A percentile compares a stretch with the other conserved stretches of the same genome.
Conservation (phyloP, 1,284 basidiomycete species). For the Puccinia coronata region DNA sequence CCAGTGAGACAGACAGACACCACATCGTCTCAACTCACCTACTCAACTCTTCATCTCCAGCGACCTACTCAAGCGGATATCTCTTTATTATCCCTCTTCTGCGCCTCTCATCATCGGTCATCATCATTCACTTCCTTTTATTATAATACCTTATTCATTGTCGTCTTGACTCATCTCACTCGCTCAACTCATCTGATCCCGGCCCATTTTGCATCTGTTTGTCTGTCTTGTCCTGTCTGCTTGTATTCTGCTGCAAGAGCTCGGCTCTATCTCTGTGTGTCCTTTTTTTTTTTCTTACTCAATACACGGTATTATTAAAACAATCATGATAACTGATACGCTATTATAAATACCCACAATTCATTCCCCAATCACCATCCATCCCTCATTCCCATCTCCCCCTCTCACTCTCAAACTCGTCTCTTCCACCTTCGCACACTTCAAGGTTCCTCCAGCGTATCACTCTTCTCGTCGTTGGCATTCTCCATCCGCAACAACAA, state of each 20-base stretch:
- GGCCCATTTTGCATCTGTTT: slow-evolving; percentile 20
- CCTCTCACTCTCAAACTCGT: not conserved
- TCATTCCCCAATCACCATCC: not conserved
- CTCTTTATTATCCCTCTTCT: not conserved
- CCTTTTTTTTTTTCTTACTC: not conserved
- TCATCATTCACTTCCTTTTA: not conserved
- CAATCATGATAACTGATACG: not conserved
- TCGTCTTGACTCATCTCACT: slow-evolving; percentile 3
- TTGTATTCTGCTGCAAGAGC: slow-evolving; percentile 22
- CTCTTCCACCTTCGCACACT: not conserved
- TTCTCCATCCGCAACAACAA: not conserved
- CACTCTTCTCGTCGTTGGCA: not conserved
- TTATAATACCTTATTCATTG: not conserved
- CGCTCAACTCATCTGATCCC: not conserved
- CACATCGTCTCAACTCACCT: not conserved
- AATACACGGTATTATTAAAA: not conserved
- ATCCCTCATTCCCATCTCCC: not conserved
- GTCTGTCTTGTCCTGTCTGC: slow-evolving; percentile 13
- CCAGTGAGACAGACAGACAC: no score
- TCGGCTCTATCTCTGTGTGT: slow-evolving; percentile 15
- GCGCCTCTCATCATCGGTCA: not conserved
- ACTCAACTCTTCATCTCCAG: not conserved
- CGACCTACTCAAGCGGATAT: not conserved
- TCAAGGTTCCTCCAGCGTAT: not conserved
- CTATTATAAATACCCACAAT: not conserved